phyloP scores from a whole-genome alignment of 1,139 yeast species.

The Geotrichum restrictum region DNA sequence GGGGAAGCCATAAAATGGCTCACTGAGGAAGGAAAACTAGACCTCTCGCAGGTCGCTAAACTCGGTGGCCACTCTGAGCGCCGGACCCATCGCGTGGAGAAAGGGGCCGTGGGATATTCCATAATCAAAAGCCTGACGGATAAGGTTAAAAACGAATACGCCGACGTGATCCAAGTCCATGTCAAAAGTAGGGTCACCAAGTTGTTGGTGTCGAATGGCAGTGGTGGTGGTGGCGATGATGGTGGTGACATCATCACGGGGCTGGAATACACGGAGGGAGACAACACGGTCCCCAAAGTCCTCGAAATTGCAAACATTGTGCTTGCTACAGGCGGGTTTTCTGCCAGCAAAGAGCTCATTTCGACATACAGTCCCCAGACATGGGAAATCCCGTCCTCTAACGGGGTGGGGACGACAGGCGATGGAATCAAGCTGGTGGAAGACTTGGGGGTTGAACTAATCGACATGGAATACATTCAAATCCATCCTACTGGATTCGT shows the following conservation, averaged over 20 bases:
- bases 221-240: no score
- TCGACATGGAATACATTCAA: slow-evolving; percentile 74
- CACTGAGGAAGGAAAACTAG: slow-evolving; percentile 56
- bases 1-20: slow-evolving; percentile 67
- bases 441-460: slow-evolving; percentile 55
- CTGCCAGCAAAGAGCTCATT: slow-evolving; percentile 51
- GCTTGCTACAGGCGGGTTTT: slow-evolving; percentile 79
- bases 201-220: slow-evolving; percentile 4
- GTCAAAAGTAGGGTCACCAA: slow-evolving; percentile 24
- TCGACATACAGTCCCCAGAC: slow-evolving; percentile 60
- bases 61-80: slow-evolving; percentile 73
- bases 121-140: slow-evolving; percentile 62
- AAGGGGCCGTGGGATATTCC: slow-evolving; percentile 68
- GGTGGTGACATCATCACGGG: slow-evolving; percentile 43
- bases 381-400: slow-evolving; percentile 62
- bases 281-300: slow-evolving; percentile 31
- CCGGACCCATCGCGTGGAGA: slow-evolving; percentile 56
- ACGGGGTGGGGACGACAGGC: slow-evolving; percentile 71
- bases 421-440: slow-evolving; percentile 66
- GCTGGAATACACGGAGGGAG: slow-evolving; percentile 47
- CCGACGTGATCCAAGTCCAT: slow-evolving; percentile 25
- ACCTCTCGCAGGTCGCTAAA: slow-evolving; percentile 61
- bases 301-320: slow-evolving; percentile 52
- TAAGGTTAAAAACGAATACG: slow-evolving; percentile 35
- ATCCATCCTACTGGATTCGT: slow-evolving; percentile 81